Conservation (phyloP, 2,329 filamentous ascomycete species). For the Thielaviopsis euricoi region DNA sequence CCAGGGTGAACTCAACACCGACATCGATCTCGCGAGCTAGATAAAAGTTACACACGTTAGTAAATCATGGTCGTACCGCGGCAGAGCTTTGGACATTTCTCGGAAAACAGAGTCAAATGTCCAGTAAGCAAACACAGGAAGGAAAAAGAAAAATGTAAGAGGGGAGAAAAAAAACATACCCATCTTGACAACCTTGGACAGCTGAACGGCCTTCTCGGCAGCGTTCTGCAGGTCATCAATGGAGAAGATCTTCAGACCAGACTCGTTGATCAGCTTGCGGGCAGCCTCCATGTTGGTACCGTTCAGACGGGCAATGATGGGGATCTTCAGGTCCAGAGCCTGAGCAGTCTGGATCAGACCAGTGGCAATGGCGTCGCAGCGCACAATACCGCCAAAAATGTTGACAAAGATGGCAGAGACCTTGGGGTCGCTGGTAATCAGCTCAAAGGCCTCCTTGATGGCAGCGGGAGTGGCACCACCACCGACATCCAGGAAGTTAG, state of each 20-base stretch:
- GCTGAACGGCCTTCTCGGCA: conserved; percentile 95
- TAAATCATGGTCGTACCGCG: neutral
- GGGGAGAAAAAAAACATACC: conserved; percentile 37
- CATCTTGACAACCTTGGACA: conserved; percentile 99
- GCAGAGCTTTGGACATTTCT: no score
- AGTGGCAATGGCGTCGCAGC: conserved; percentile 92
- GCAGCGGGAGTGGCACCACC: conserved; percentile 92
- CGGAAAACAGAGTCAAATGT: neutral
- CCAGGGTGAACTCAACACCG: conserved; percentile 84
- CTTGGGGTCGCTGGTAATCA: conserved; percentile 97
- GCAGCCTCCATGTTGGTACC: conserved; percentile 96
- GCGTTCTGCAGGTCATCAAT: conserved; percentile 96
- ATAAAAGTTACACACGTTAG: conserved; percentile 12
- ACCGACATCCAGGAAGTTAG: conserved; percentile 98
- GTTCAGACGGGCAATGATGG: conserved; percentile 92
- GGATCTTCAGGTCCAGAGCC: conserved; percentile 87
- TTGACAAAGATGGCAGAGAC: conserved; percentile 99
- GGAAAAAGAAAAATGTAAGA: conserved; percentile 14
- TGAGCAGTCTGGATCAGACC: conserved; percentile 91
- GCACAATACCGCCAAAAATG: conserved; percentile 98
- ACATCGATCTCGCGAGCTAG: conserved; percentile 88
- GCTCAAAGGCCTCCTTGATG: conserved; percentile 94
- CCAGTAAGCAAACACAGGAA: conserved; percentile 13
- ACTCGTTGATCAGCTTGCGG: conserved; percentile 86
- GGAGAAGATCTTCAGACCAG: conserved; percentile 97